Evolutionary conservation across 768 basidiomycete genomes (phyloP).

Genomic region (Tremella yokohamensis): DNA sequence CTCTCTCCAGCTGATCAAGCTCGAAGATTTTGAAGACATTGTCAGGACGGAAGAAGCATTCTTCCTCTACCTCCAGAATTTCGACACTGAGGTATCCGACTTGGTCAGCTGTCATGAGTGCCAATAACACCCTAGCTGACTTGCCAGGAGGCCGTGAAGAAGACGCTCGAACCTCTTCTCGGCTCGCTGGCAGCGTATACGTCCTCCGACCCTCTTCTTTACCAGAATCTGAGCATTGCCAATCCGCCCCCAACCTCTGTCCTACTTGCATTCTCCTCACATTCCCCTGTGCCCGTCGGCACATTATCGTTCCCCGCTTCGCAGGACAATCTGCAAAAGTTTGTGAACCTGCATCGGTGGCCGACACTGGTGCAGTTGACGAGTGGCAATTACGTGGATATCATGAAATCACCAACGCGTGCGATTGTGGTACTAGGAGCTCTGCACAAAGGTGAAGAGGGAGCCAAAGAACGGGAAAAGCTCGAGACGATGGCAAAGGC

Average conservation of each 20-base stretch:
- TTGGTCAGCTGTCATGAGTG: slow-evolving; percentile 45
- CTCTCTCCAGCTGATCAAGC: slow-evolving; percentile 31
- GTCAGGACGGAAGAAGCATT: slow-evolving; percentile 57
- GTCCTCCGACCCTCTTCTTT: slow-evolving; percentile 52
- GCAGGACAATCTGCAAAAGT: slow-evolving; percentile 54
- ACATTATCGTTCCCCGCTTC: slow-evolving; percentile 25
- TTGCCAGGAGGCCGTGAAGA: slow-evolving; percentile 58
- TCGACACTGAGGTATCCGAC: slow-evolving; percentile 44
- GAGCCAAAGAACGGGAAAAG: slow-evolving; percentile 55
- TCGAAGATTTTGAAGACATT: slow-evolving; percentile 35
- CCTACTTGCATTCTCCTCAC: slow-evolving; percentile 64
- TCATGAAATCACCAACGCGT: slow-evolving; percentile 74
- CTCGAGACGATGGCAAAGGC: slow-evolving; percentile 59
- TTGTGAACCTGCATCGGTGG: slow-evolving; percentile 68
- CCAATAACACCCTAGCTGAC: slow-evolving; percentile 27
- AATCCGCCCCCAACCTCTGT: slow-evolving; percentile 47
- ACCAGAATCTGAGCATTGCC: slow-evolving; percentile 39
- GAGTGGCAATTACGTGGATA: slow-evolving; percentile 71
- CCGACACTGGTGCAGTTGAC: slow-evolving; percentile 72
- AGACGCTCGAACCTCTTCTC: slow-evolving; percentile 58
- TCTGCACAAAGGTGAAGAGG: slow-evolving; percentile 39
- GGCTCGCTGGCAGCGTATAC: slow-evolving; percentile 58
- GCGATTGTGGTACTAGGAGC: slow-evolving; percentile 73
- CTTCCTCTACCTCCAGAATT: slow-evolving; percentile 61
- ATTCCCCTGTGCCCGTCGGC: slow-evolving; percentile 59